These are phyloP conservation scores for Globisporangium spinosum DNA, from an alignment of 352 stramenopile genomes.

Conservation along the genomic window DNA sequence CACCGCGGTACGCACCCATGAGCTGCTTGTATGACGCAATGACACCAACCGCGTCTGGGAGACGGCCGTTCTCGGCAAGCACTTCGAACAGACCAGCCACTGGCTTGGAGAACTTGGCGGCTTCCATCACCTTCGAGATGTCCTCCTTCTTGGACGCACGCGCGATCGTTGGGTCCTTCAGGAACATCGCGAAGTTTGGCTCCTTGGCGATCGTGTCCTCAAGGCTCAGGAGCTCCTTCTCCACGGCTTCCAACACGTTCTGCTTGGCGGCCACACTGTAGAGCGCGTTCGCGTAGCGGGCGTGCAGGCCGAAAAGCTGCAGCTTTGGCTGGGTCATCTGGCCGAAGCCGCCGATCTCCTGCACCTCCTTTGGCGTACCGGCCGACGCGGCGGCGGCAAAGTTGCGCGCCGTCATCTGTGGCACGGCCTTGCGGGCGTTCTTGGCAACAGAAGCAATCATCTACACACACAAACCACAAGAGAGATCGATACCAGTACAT, in stretches of 20 bases:
- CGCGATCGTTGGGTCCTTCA: slow-evolving; percentile 96
- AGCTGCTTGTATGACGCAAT: slow-evolving; percentile 90
- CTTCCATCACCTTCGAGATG: slow-evolving; percentile 87
- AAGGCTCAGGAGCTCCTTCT: slow-evolving; percentile 88
- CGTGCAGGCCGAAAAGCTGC: slow-evolving; percentile 95
- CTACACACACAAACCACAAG: slow-evolving; percentile 8
- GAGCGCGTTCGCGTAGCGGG: slow-evolving; percentile 96
- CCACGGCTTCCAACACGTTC: slow-evolving; percentile 74
- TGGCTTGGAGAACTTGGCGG: slow-evolving; percentile 91
- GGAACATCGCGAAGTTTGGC: slow-evolving; percentile 89
- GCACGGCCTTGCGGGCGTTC: slow-evolving; percentile 49
- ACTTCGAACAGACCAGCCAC: slow-evolving; percentile 95
- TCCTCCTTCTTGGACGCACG: slow-evolving; percentile 93
- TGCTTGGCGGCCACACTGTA: slow-evolving; percentile 94
- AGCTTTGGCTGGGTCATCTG: slow-evolving; percentile 88
- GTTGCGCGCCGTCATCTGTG: slow-evolving; percentile 31
- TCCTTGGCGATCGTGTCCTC: slow-evolving; percentile 83
- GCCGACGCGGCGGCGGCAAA: slow-evolving; percentile 34
- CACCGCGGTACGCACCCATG: slow-evolving; percentile 93
- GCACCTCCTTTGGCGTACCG: slow-evolving; percentile 37
- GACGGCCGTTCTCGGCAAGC: slow-evolving; percentile 94
- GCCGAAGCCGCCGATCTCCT: slow-evolving; percentile 70
- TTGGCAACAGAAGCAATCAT: slow-evolving; percentile 80
- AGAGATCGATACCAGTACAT: background rate
- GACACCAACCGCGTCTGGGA: slow-evolving; percentile 87